Conservation (phyloP, 768 basidiomycete species). For the Tulasnella sp. region DNA sequence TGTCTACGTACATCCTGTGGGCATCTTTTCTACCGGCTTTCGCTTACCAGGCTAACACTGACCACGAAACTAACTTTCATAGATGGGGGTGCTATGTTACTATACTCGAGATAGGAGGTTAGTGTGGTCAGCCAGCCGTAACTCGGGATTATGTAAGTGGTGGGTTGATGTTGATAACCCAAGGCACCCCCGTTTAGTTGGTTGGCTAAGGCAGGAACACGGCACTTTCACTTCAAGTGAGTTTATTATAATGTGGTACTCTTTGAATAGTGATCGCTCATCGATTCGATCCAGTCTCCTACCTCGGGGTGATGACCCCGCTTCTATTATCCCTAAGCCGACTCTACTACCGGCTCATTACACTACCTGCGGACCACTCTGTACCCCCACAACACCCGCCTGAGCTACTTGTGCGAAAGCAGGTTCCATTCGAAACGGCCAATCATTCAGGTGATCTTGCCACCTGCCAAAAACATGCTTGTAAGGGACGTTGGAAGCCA, state of each 20-base stretch:
- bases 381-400: neutral
- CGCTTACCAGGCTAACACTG: neutral
- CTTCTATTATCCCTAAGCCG: neutral
- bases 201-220: neutral
- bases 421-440: neutral
- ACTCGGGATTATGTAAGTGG: neutral
- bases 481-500: slow-evolving; percentile 28
- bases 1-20: neutral
- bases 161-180: neutral
- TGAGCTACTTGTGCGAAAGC: neutral
- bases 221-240: neutral
- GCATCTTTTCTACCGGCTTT: neutral
- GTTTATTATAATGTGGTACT: neutral
- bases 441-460: slow-evolving; percentile 14
- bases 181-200: neutral
- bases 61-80: neutral
- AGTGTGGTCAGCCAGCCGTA: neutral
- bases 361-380: neutral
- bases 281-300: neutral
- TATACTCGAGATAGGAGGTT: neutral
- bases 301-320: neutral
- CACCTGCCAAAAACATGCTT: slow-evolving; percentile 1
- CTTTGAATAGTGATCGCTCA: neutral
- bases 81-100: neutral
- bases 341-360: neutral